A percentile compares a stretch with the other conserved stretches of the same genome.
Conservation (phyloP, 2,329 filamentous ascomycete genomes). For the Diaporthe nobilis region DNA sequence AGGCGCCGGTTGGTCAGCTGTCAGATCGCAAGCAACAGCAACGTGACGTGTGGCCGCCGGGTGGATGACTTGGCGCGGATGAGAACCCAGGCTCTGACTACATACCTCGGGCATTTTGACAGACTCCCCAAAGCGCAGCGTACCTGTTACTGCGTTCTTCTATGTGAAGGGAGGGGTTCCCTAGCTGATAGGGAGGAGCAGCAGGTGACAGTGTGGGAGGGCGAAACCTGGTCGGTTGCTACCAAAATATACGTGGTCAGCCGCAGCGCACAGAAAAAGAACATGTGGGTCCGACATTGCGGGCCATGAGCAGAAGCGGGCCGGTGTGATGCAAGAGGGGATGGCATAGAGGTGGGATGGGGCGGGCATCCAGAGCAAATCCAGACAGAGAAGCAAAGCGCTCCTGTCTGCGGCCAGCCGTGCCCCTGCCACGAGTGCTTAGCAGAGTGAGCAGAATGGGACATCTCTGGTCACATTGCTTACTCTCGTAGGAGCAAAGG, state of each 20-base stretch:
- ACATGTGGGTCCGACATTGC: slow-evolving; percentile 39
- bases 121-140: slow-evolving; percentile 31
- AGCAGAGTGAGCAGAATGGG: not conserved
- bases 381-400: slow-evolving; percentile 4
- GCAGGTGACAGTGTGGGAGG: slow-evolving; percentile 34
- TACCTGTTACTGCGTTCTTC: slow-evolving; percentile 30
- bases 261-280: slow-evolving; percentile 40
- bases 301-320: slow-evolving; percentile 42
- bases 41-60: not conserved
- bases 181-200: slow-evolving; percentile 31
- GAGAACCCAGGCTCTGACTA: not conserved
- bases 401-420: not conserved
- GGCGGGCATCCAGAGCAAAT: slow-evolving; percentile 20
- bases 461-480: slow-evolving; percentile 1
- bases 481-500: not conserved
- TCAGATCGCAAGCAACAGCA: slow-evolving; percentile 17
- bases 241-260: slow-evolving; percentile 42
- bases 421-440: not conserved
- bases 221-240: slow-evolving; percentile 37
- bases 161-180: slow-evolving; percentile 32
- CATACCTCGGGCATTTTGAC: slow-evolving; percentile 42
- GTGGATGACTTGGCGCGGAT: not conserved
- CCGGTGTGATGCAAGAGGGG: slow-evolving; percentile 43
- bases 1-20: slow-evolving; percentile 16
- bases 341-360: slow-evolving; percentile 28